Evolutionary conservation across 176 grass and related monocot genomes (phyloP).

Genomic region (Ensete ventricosum): DNA sequence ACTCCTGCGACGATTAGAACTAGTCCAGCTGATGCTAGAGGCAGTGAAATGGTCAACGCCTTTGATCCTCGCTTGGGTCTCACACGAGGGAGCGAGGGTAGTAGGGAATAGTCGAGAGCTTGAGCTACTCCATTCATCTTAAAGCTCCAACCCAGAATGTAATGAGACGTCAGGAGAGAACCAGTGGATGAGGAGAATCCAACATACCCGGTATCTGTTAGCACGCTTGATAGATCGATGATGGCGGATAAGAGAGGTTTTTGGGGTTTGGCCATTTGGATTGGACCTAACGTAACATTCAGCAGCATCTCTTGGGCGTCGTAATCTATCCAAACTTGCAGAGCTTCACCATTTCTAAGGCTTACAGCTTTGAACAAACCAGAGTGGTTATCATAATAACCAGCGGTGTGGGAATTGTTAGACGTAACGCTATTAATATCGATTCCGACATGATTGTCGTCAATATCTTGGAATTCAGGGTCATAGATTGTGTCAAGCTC

Average conservation of each 20-base stretch:
- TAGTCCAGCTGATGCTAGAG: neutral
- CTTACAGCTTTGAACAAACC: neutral
- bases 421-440: conserved; percentile 15
- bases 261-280: conserved; percentile 8
- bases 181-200: conserved; percentile 31
- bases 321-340: conserved; percentile 35
- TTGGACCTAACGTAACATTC: conserved; percentile 25
- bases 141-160: neutral
- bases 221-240: conserved; percentile 18
- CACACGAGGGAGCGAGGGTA: neutral
- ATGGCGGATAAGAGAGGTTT: conserved; percentile 7
- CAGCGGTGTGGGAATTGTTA: neutral
- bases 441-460: conserved; percentile 25
- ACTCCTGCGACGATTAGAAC: neutral
- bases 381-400: conserved; percentile 2
- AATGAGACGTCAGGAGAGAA: neutral
- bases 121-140: neutral
- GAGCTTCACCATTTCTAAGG: neutral
- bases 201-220: conserved; percentile 9
- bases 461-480: conserved; percentile 1
- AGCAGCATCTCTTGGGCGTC: neutral
- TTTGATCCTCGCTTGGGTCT: neutral
- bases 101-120: neutral
- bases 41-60: neutral
- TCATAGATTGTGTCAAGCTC: conserved; percentile 27